A percentile compares a stretch with the other conserved stretches of the same genome.
These are phyloP conservation scores for Nelumbo lutea DNA, from an alignment of 164 flowering plant species.

Conservation along the genomic window DNA sequence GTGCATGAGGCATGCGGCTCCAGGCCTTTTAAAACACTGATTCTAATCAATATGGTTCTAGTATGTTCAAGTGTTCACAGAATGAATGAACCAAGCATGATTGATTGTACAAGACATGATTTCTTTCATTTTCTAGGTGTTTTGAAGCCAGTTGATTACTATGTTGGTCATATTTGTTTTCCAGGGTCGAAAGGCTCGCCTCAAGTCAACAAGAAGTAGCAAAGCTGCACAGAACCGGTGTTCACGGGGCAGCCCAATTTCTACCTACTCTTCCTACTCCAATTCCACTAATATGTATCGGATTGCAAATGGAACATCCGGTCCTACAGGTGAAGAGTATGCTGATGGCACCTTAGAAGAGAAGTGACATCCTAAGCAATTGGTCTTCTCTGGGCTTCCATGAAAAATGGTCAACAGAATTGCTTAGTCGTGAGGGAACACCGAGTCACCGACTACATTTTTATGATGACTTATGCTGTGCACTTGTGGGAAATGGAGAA, in stretches of 20 bases:
- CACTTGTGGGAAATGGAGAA: too few relatives aligned
- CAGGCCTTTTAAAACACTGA: too few relatives aligned
- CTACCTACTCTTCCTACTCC: slow-evolving; percentile 50
- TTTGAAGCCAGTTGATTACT: not conserved
- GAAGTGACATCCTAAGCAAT: slow-evolving; percentile 19
- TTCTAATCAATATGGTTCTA: too few relatives aligned
- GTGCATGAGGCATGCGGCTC: too few relatives aligned
- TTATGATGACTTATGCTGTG: too few relatives aligned
- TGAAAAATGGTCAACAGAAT: too few relatives aligned
- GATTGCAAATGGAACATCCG: slow-evolving; percentile 53
- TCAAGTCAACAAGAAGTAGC: slow-evolving; percentile 73
- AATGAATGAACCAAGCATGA: too few relatives aligned
- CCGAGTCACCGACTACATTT: too few relatives aligned
- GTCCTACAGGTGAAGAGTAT: slow-evolving; percentile 51
- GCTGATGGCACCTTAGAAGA: slow-evolving; percentile 55
- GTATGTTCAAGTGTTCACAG: too few relatives aligned
- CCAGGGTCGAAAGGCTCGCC: slow-evolving; percentile 93
- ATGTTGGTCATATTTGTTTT: not conserved
- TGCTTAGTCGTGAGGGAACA: too few relatives aligned
- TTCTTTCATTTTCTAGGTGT: not conserved
- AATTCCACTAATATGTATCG: slow-evolving; percentile 40
- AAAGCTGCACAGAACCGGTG: slow-evolving; percentile 68
- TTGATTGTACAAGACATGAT: not conserved
- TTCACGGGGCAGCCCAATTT: slow-evolving; percentile 56
- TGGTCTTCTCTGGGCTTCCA: too few relatives aligned